Conservation (phyloP, 2,329 filamentous ascomycete genomes). For the Talaromyces sp. region DNA sequence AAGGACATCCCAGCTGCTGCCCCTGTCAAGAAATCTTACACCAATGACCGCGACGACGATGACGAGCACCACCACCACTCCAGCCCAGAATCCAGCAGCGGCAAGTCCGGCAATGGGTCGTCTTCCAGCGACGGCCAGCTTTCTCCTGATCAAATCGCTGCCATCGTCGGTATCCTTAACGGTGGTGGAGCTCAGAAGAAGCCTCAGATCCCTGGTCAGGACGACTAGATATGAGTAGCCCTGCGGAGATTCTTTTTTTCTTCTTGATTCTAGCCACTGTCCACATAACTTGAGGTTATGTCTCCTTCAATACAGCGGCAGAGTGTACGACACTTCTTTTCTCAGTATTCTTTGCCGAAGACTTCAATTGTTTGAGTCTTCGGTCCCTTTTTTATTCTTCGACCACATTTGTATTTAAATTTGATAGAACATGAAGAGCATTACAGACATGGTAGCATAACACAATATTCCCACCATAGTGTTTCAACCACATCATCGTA, state of each 20-base stretch:
- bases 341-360: not conserved
- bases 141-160: not conserved
- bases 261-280: not conserved
- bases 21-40: not conserved
- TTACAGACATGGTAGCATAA: not conserved
- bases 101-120: too few species aligned
- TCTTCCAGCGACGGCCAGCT: not conserved
- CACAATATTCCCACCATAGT: not conserved
- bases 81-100: not conserved
- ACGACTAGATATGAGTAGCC: not conserved
- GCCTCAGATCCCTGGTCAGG: not conserved
- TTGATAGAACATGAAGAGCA: not conserved
- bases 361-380: not conserved
- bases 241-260: not conserved
- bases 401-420: not conserved
- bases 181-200: not conserved
- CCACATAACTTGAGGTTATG: not conserved
- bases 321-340: not conserved
- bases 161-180: not conserved
- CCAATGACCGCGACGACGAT: not conserved
- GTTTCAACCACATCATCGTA: not conserved
- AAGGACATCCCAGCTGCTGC: not conserved
- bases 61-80: not conserved
- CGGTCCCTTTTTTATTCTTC: not conserved
- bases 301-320: not conserved